Conservation (phyloP, 805 yeast species). For the Candida andamanensis region DNA sequence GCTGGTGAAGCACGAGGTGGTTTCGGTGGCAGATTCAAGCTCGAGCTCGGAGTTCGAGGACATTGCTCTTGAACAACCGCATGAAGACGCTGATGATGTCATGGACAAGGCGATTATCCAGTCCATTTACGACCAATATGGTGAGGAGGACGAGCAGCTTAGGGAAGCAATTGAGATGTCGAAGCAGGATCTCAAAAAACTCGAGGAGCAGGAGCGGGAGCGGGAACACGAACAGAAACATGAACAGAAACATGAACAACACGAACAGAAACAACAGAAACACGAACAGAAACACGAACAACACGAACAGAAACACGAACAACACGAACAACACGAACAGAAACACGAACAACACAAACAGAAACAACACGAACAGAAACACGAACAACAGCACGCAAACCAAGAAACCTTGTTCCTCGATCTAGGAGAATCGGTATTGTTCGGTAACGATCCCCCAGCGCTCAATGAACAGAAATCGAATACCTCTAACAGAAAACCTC, state of each 20-base stretch:
- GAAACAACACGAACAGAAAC: neutral
- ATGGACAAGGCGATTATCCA: constrained; percentile 27
- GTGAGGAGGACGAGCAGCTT: constrained; percentile 29
- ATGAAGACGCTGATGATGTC: constrained; percentile 21
- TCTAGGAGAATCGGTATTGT: constrained; percentile 19
- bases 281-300: neutral
- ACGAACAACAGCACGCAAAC: neutral
- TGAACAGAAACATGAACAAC: neutral
- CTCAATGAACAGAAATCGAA: neutral
- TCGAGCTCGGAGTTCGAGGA: constrained; percentile 48
- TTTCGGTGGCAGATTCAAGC: neutral
- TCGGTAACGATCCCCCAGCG: constrained; percentile 5
- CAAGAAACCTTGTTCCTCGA: constrained; percentile 6
- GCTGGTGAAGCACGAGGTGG: neutral
- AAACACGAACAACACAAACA: neutral
- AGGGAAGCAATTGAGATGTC: constrained; percentile 45
- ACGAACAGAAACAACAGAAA: neutral
- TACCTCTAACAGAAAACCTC: neutral
- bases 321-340: neutral
- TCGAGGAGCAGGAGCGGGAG: constrained; percentile 19
- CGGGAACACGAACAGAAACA: neutral
- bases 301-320: neutral
- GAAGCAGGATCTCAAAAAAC: constrained; percentile 33
- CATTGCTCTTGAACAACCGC: constrained; percentile 41
- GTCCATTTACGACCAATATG: constrained; percentile 31